Base-by-base conservation (phyloP, 2,329 filamentous ascomycete species). In the Shiraia bambusicola region DNA sequence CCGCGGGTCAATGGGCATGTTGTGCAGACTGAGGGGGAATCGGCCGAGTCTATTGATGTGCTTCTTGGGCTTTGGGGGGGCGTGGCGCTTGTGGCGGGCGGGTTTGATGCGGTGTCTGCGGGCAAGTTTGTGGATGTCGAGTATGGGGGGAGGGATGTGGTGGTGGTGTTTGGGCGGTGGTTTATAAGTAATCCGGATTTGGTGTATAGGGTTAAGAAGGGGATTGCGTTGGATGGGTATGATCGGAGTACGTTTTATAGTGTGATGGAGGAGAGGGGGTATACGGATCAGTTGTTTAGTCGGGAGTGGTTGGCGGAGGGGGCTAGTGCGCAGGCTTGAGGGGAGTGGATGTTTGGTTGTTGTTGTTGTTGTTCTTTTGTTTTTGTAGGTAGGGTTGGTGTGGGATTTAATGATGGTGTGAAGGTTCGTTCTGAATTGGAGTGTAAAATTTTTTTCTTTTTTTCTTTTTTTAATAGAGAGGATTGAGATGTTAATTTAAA, bases 151-250 rank as follows among this genome's bases (percentile, higher is more conserved):
- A 66, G 69, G 26, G 70, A 76, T 34, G 50, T 77, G n/a, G 61
- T 61, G 14, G 65, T 76, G 12, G 73, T 71, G 1, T 77, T 77
- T 53, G 76, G 76, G 6, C 54, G 75, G 16, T 71, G 70, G 40
- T 78, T 75, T 46, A 75, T 77, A 47, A 67, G 68, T 28, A 78
- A 69, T 6, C 76, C 76, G 2, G 75, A 78, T 53, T 56, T 79
- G 13, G 68, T 71, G 4, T 77, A 69, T 49, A 62, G 74, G 25
- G 34, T 78, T 22, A 45, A 68, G 50, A 58, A 75, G 40, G 70
- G 70, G 1, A 63, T 78, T 10, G 60, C 66, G 15, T 58, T 78
- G 27, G 67, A 57, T n/a, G 55, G 61, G 30, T 78, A 76, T 49
- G 59, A 78, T 52, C 60, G 75, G 6, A 58, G 65, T 25, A 71